Conservation (phyloP, 345 rosid species). For the Kandelia obovata region DNA sequence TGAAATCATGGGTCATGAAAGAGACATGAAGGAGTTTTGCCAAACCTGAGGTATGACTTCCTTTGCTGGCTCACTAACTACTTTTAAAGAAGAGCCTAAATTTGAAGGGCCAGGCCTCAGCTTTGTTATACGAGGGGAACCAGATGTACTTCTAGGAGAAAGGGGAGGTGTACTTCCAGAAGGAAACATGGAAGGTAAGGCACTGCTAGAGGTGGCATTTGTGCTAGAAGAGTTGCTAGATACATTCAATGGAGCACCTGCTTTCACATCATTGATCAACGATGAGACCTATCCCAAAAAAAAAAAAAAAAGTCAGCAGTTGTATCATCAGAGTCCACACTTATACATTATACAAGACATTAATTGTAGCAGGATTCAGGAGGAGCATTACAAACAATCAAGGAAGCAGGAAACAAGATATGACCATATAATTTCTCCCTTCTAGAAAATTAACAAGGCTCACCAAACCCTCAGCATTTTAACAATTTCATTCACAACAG, state of each 20-base stretch:
- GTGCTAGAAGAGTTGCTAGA: slow-evolving; percentile 59
- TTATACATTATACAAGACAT: neutral
- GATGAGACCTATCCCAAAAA: slow-evolving; percentile 48
- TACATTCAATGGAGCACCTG: slow-evolving; percentile 71
- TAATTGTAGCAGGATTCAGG: neutral
- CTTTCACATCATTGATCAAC: slow-evolving; percentile 71
- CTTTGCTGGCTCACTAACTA: slow-evolving; percentile 65
- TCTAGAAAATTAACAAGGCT: neutral
- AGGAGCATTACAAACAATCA: neutral
- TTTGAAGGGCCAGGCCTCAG: slow-evolving; percentile 78
- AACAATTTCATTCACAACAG: neutral
- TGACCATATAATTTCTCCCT: neutral
- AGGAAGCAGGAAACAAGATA: neutral
- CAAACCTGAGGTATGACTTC: slow-evolving; percentile 92
- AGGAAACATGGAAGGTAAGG: slow-evolving; percentile 92
- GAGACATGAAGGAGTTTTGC: neutral
- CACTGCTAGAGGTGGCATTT: slow-evolving; percentile 46
- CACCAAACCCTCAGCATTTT: neutral
- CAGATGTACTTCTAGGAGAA: slow-evolving; percentile 81
- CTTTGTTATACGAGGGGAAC: slow-evolving; percentile 77
- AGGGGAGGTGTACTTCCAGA: slow-evolving; percentile 96
- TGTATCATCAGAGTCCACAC: neutral
- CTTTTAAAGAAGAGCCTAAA: slow-evolving; percentile 82
- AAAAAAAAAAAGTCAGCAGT: neutral
- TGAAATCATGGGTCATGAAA: too few relatives aligned